Percentiles rank a stretch among this genome's conserved stretches.
These are phyloP conservation scores for Saccharum spontaneum DNA, from an alignment of 176 grass and related monocot species.

Conservation along the genomic window DNA sequence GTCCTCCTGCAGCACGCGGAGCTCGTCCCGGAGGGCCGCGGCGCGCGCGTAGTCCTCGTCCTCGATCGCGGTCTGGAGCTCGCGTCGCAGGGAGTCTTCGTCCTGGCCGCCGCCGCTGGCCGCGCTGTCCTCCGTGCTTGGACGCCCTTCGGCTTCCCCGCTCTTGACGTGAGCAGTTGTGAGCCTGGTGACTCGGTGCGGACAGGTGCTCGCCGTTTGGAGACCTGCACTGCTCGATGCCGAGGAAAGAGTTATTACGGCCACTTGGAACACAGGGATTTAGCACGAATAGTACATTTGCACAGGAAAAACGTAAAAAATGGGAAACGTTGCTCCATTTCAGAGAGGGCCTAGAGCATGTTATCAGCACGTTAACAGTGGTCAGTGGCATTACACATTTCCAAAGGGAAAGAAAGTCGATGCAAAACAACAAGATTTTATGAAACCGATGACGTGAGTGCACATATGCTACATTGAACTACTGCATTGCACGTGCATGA, in stretches of 20 bases:
- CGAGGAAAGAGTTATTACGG: not conserved
- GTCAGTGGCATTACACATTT: not conserved
- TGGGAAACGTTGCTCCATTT: no score
- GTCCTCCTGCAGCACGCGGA: conserved; percentile 65
- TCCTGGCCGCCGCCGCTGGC: not conserved
- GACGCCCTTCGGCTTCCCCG: conserved; percentile 62
- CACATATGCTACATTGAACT: not conserved
- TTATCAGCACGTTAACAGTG: not conserved
- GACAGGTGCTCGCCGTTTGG: conserved; percentile 22
- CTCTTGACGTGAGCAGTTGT: conserved; percentile 53
- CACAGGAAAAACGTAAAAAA: no score
- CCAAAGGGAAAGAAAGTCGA: not conserved
- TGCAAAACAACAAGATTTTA: not conserved
- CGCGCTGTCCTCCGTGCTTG: conserved; percentile 23
- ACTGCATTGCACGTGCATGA: not conserved
- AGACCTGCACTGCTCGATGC: conserved; percentile 42
- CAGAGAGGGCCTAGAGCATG: not conserved
- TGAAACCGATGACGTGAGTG: not conserved
- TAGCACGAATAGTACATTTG: no score
- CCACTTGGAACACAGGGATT: no score
- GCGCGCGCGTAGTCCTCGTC: conserved; percentile 79
- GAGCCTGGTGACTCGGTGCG: not conserved
- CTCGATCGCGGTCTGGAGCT: conserved; percentile 55
- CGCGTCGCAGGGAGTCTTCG: conserved; percentile 54
- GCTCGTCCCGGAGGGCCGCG: conserved; percentile 54